Percentiles rank a stretch among this genome's conserved stretches.
These are phyloP conservation scores for Solanum habrochaites DNA, from an alignment of 257 asterid genomes.

Conservation along the genomic window DNA sequence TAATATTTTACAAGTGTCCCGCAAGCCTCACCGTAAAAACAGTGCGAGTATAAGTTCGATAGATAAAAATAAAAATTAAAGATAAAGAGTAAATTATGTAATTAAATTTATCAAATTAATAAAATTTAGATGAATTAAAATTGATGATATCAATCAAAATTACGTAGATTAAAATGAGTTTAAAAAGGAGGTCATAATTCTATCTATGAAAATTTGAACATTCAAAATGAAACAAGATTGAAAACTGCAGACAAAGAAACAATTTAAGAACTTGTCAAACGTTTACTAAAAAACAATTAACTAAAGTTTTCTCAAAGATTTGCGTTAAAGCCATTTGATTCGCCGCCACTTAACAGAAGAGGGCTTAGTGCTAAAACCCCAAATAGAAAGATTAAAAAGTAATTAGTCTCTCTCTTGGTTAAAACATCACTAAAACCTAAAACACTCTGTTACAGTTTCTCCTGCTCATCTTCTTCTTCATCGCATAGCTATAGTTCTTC, in stretches of 20 bases:
- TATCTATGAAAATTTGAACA: not conserved
- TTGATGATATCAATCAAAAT: no score
- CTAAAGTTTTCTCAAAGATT: not conserved
- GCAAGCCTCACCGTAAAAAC: not conserved
- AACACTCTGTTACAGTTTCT: not conserved
- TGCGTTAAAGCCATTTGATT: not conserved
- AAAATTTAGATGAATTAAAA: not conserved
- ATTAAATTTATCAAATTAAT: not conserved
- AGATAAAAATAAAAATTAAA: not conserved
- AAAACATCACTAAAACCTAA: not conserved
- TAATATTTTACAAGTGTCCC: not conserved
- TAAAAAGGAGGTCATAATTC: no score
- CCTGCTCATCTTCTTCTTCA: not conserved
- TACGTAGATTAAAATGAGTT: no score
- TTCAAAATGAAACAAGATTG: not conserved
- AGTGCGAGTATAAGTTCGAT: not conserved
- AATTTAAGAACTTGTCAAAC: not conserved
- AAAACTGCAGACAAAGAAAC: not conserved
- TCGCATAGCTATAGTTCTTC: not conserved
- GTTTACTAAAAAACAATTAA: not conserved
- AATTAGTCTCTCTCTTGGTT: not conserved
- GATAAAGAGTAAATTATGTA: fast-evolving
- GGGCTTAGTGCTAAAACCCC: not conserved
- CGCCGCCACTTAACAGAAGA: not conserved
- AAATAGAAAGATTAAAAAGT: not conserved